These are phyloP conservation scores for Pyrus bretschneideri DNA, from an alignment of 306 rosid genomes.

Conservation along the genomic window DNA sequence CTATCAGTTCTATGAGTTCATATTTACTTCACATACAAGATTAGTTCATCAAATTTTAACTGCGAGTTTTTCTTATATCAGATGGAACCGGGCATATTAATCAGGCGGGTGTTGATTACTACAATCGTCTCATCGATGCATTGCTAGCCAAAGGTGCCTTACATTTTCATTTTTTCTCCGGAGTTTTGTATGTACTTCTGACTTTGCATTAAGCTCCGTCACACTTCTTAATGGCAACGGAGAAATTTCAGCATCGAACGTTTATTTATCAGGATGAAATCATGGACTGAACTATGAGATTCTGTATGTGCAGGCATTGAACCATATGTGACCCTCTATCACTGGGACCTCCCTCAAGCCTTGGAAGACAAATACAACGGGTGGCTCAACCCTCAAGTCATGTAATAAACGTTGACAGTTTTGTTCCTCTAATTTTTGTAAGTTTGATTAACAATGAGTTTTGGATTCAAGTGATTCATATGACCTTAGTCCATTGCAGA, in stretches of 20 bases:
- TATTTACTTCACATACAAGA: neutral
- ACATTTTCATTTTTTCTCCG: neutral
- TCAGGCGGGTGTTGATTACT: constrained; percentile 74
- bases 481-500: constrained; percentile 30
- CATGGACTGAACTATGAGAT: no score
- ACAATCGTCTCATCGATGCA: constrained; percentile 76
- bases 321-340: constrained; percentile 89
- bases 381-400: constrained; percentile 71
- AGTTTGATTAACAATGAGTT: neutral
- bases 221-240: neutral
- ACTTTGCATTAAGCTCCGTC: neutral
- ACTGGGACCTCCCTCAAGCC: constrained; percentile 96
- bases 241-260: no score
- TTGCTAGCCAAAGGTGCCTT: constrained; percentile 62
- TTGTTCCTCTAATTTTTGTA: neutral
- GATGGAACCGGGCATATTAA: constrained; percentile 78
- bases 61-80: constrained; percentile 3
- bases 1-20: neutral
- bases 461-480: neutral
- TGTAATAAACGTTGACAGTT: constrained; percentile 34
- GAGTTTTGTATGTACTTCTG: neutral
- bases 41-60: neutral
- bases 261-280: no score
- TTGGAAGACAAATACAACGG: constrained; percentile 76
- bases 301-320: constrained; percentile 44